A percentile compares a stretch with the other conserved stretches of the same genome.
phyloP scores from a whole-genome alignment of 768 basidiomycete genomes.

The Lactarius tabidus region DNA sequence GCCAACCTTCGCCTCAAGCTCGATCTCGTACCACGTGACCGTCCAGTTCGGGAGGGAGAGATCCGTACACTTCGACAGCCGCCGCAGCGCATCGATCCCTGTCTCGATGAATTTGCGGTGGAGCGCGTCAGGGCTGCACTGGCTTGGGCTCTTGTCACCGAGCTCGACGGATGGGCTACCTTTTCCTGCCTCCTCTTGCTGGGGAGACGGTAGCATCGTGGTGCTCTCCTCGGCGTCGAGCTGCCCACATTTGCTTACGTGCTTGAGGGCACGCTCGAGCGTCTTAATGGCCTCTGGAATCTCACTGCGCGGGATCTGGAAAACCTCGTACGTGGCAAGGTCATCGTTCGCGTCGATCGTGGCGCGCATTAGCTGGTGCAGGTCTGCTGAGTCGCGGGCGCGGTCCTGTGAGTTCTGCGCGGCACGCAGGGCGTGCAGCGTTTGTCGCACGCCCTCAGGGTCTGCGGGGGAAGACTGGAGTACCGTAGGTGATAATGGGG shows the following conservation, averaged over 20 bases:
- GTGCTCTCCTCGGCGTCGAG: slow-evolving; percentile 25
- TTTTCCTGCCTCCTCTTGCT: not conserved
- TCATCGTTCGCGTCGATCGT: slow-evolving; percentile 59
- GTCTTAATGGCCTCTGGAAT: slow-evolving; percentile 82
- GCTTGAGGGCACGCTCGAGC: slow-evolving; percentile 62
- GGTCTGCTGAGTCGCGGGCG: slow-evolving; percentile 49
- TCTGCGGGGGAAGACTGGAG: slow-evolving; percentile 25
- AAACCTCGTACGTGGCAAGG: slow-evolving; percentile 55
- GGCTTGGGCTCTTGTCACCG: slow-evolving; percentile 1
- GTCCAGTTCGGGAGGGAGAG: slow-evolving; percentile 63
- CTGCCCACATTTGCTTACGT: slow-evolving; percentile 36
- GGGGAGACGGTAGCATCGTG: not conserved
- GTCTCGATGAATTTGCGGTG: slow-evolving; percentile 68
- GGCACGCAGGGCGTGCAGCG: slow-evolving; percentile 30
- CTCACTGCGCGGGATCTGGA: slow-evolving; percentile 61
- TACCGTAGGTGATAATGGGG: not conserved
- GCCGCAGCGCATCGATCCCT: slow-evolving; percentile 64
- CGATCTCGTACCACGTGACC: slow-evolving; percentile 78
- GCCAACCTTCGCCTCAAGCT: slow-evolving; percentile 64
- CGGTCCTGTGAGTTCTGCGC: slow-evolving; percentile 47
- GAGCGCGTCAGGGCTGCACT: slow-evolving; percentile 42
- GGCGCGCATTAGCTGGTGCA: slow-evolving; percentile 53
- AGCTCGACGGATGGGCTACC: not conserved
- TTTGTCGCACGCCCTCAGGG: slow-evolving; percentile 7
- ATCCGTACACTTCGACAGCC: slow-evolving; percentile 44